Base-by-base conservation (phyloP, 352 stramenopile genomes). In the Phytophthora pinifolia region DNA sequence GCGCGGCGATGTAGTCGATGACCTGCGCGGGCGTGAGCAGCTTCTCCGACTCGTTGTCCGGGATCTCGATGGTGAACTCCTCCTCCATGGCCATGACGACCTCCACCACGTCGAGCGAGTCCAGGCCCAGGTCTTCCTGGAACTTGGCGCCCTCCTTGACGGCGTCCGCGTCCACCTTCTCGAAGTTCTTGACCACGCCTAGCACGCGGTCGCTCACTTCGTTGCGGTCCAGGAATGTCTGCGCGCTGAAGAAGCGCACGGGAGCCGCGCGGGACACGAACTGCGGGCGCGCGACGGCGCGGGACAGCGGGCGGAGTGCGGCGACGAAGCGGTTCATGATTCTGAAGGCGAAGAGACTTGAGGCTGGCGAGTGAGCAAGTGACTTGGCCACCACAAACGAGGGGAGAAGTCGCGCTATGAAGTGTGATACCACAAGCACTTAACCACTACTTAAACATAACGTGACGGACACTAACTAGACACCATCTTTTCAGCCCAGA, bases 21-120 rank as follows among this genome's bases (percentile, higher is more conserved):
- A 98, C 98, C 74, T 99, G 96, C 22, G 76, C 80, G 44, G 98
- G 84, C 65, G 93, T 98, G 15, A 89, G 74, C 70, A 99, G 98
- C 81, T 99, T 99, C 76, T 99, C 98, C 43, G 97, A 97, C 79
- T 99, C 97, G 57, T 96, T 97, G 89, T 99, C 97, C 43, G 98
- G 97, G 80, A 99, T 99, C 79, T 99, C 97, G 74, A 99, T 98
- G 50, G 93, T 97, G 83, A 99, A 99, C 80, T 99, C 98, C 73
- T 99, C 97, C 79, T 99, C 97, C 75, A 99, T 98, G 37, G 97
- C 97, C 97, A 99, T 99, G 46, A 99, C 95, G 57, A 97, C 83
- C 70, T 96, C 85, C 14, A 96, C 86, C 39, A 92, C 83, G 81
- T 99, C 97, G 49, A 99, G 89, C 54, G 97, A 99, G 80, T 99